phyloP scores from a whole-genome alignment of 306 rosid genomes.

The Cotoneaster glaucophyllus region DNA sequence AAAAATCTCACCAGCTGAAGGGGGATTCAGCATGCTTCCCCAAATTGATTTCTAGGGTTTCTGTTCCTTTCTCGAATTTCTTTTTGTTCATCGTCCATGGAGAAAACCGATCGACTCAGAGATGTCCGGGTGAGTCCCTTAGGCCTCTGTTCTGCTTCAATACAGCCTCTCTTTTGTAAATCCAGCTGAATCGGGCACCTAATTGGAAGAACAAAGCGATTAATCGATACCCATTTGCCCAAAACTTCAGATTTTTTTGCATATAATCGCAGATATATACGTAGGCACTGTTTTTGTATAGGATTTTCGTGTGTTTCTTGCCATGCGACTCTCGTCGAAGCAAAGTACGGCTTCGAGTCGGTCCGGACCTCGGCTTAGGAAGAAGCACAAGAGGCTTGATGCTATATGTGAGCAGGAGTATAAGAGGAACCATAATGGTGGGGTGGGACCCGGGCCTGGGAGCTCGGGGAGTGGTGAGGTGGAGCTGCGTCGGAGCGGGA shows the following conservation, averaged over 20 bases:
- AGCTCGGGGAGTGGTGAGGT: conserved; percentile 18
- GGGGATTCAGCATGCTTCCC: conserved; percentile 4
- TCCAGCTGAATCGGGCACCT: conserved; percentile 21
- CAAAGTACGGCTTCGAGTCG: conserved; percentile 25
- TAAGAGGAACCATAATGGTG: conserved; percentile 47
- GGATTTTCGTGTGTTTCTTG: conserved; percentile 29
- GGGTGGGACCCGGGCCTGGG: conserved; percentile 17
- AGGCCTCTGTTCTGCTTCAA: neutral
- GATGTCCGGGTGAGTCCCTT: conserved; percentile 26
- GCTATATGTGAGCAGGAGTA: conserved; percentile 82
- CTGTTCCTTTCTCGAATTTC: neutral
- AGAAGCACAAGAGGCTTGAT: conserved; percentile 89
- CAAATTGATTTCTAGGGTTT: conserved; percentile 64
- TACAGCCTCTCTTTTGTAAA: conserved; percentile 14
- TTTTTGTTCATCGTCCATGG: neutral
- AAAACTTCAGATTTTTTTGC: neutral
- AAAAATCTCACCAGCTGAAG: neutral
- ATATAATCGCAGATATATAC: neutral
- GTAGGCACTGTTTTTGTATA: neutral
- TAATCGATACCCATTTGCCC: conserved; percentile 25
- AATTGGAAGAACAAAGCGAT: conserved; percentile 27
- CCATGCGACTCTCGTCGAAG: conserved; percentile 65
- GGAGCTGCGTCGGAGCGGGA: conserved; percentile 68
- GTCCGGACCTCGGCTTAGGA: conserved; percentile 59
- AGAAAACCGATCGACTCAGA: conserved; percentile 19